These are phyloP conservation scores for Nymphaea colorata DNA, from an alignment of 164 flowering plant species.

Conservation along the genomic window DNA sequence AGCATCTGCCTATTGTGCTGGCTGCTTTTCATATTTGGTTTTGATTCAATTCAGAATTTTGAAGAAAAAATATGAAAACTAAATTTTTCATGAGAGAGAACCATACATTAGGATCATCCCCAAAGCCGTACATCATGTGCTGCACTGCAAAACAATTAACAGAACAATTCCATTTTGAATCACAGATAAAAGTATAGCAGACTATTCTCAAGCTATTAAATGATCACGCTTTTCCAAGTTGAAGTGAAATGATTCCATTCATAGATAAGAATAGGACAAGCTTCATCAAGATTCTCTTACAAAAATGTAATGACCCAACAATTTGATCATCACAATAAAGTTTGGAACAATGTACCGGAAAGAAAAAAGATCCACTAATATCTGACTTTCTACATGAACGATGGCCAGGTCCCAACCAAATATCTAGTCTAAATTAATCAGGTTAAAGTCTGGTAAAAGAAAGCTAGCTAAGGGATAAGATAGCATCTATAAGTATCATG, in stretches of 20 bases:
- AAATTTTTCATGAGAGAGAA: background rate
- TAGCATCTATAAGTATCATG: background rate
- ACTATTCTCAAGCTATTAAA: too few relatives aligned
- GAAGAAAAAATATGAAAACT: too few relatives aligned
- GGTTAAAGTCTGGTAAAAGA: background rate
- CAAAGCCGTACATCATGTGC: slow-evolving; percentile 96
- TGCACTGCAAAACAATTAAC: slow-evolving; percentile 46
- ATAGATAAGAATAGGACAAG: too few relatives aligned
- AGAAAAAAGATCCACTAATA: background rate
- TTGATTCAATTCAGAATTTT: too few relatives aligned
- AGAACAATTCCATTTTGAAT: background rate
- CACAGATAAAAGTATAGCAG: background rate
- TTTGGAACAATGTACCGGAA: background rate
- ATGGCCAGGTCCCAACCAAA: background rate
- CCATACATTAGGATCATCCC: slow-evolving; percentile 79
- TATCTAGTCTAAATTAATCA: background rate
- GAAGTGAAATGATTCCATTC: too few relatives aligned
- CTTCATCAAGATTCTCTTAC: too few relatives aligned
- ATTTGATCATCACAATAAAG: too few relatives aligned
- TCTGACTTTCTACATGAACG: too few relatives aligned
- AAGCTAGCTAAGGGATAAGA: background rate
- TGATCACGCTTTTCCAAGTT: too few relatives aligned
- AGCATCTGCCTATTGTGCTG: background rate
- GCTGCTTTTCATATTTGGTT: too few relatives aligned
- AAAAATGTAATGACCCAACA: too few relatives aligned